Evolutionary conservation across 1,284 basidiomycete genomes (phyloP).

Genomic region (Caloboletus firmus): DNA sequence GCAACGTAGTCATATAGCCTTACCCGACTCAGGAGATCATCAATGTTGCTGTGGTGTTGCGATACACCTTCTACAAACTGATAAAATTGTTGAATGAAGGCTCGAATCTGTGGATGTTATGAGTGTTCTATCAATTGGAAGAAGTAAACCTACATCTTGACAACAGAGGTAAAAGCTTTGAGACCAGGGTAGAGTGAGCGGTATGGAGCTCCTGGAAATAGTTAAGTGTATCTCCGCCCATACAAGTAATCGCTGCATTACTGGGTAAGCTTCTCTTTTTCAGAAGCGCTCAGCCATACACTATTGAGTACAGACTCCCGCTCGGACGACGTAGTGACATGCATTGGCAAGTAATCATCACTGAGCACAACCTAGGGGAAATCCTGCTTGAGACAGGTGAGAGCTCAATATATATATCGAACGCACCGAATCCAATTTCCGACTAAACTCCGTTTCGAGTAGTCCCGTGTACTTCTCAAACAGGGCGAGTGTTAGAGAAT

Average conservation of each 20-base stretch:
- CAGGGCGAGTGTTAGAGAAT: slow-evolving; percentile 81
- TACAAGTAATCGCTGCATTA: slow-evolving; percentile 37
- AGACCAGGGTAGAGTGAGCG: slow-evolving; percentile 89
- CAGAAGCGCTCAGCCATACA: slow-evolving; percentile 81
- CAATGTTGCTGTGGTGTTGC: slow-evolving; percentile 89
- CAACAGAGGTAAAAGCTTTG: slow-evolving; percentile 94
- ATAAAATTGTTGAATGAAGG: slow-evolving; percentile 95
- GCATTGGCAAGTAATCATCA: slow-evolving; percentile 93
- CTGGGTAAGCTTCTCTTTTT: slow-evolving; percentile 64
- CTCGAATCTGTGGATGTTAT: slow-evolving; percentile 63
- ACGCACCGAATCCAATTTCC: slow-evolving; percentile 77
- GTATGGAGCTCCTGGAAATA: slow-evolving; percentile 59
- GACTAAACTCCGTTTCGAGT: slow-evolving; percentile 80
- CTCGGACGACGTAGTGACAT: slow-evolving; percentile 71
- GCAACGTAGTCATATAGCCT: not conserved
- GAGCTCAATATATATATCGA: not conserved
- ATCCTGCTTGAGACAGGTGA: not conserved
- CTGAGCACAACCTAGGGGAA: slow-evolving; percentile 72
- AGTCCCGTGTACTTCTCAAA: slow-evolving; percentile 91
- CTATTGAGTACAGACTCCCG: slow-evolving; percentile 77
- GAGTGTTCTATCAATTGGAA: not conserved
- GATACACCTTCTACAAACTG: slow-evolving; percentile 94
- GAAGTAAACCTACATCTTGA: slow-evolving; percentile 65
- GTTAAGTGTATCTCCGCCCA: slow-evolving; percentile 6
- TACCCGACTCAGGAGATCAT: slow-evolving; percentile 89